Percentiles rank a stretch among this genome's conserved stretches.
phyloP scores from a whole-genome alignment of 306 rosid species.

The Prunus mongolica region DNA sequence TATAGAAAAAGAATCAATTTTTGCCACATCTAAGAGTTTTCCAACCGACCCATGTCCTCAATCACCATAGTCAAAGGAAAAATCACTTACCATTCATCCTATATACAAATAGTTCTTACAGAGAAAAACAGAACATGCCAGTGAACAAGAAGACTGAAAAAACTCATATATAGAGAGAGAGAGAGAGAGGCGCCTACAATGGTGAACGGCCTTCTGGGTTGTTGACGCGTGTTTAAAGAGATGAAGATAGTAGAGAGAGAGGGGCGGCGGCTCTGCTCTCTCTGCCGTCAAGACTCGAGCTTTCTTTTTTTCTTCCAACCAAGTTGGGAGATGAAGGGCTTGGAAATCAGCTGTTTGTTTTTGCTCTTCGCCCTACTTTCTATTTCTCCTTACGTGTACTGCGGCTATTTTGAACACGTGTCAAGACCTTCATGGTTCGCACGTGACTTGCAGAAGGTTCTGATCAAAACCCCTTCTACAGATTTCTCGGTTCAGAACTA shows the following conservation, averaged over 20 bases:
- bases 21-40: not conserved
- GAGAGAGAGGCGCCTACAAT: slow-evolving; percentile 32
- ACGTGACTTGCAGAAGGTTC: slow-evolving; percentile 7
- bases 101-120: not conserved
- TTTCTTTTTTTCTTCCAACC: slow-evolving; percentile 38
- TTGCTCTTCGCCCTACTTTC: not conserved
- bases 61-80: not conserved
- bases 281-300: slow-evolving; percentile 29
- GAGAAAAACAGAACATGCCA: slow-evolving; percentile 13
- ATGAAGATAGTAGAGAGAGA: not conserved
- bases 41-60: not conserved
- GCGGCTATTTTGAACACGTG: slow-evolving; percentile 8
- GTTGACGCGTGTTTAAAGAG: not conserved
- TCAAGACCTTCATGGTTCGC: not conserved
- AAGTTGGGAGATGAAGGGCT: slow-evolving; percentile 32
- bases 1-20: not conserved
- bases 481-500: not conserved
- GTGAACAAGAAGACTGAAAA: not conserved
- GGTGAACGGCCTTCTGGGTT: slow-evolving; percentile 14
- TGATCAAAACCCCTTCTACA: not conserved
- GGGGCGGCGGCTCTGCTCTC: slow-evolving; percentile 34
- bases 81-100: not conserved
- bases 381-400: not conserved
- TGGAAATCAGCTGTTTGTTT: slow-evolving; percentile 4
- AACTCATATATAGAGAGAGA: not conserved